These are phyloP conservation scores for Vicia sativa DNA, from an alignment of 306 rosid species.

Conservation along the genomic window DNA sequence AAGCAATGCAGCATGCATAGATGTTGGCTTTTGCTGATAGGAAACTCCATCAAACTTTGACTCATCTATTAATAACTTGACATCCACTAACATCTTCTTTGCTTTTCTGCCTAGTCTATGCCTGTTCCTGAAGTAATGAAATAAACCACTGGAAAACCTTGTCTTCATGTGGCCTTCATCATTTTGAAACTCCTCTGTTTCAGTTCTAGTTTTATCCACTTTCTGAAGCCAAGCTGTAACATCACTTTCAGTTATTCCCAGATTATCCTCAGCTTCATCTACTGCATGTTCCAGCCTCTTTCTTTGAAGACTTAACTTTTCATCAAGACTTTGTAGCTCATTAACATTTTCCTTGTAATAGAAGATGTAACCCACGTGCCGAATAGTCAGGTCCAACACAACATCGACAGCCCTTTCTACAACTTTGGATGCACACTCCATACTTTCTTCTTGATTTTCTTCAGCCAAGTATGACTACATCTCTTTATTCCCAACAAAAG, in stretches of 20 bases:
- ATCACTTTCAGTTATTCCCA: neutral
- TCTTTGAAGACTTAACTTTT: neutral
- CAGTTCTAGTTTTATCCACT: neutral
- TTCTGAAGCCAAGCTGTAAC: neutral
- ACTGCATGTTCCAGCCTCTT: neutral
- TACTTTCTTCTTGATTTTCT: conserved; percentile 6
- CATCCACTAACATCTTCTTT: neutral
- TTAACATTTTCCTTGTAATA: conserved; percentile 7
- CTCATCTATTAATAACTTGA: neutral
- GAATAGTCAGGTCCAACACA: conserved; percentile 7
- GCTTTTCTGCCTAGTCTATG: conserved; percentile 34
- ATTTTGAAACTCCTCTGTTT: neutral
- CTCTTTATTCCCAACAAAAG: neutral
- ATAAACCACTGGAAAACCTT: neutral
- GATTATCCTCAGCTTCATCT: conserved; percentile 2
- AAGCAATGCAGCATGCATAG: neutral
- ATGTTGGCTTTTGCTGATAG: neutral
- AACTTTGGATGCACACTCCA: conserved; percentile 3
- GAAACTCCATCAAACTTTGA: neutral
- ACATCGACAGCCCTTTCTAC: conserved; percentile 3
- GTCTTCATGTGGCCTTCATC: neutral
- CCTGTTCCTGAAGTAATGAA: conserved; percentile 14
- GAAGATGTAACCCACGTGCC: conserved; percentile 7
- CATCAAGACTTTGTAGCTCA: neutral
- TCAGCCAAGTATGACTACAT: neutral